Evolutionary conservation across 2,329 filamentous ascomycete species (phyloP).

Genomic region (Celoporthe dispersa): DNA sequence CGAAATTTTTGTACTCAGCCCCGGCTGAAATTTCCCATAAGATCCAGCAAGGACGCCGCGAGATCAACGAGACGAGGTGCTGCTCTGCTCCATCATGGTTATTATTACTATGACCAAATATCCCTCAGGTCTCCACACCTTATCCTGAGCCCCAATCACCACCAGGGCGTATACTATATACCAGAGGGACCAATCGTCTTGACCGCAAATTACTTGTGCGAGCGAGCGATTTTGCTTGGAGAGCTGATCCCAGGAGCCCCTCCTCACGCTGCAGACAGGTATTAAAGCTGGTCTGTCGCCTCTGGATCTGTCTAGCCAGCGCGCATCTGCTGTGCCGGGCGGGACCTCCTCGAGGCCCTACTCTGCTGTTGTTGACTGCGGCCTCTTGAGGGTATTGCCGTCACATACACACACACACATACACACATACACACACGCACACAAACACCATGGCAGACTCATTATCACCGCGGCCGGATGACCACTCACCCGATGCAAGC

Average conservation of each 20-base stretch:
- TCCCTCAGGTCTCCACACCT: slow-evolving; percentile 22
- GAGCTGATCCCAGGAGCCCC: not conserved
- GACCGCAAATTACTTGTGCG: slow-evolving; percentile 4
- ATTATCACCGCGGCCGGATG: slow-evolving; percentile 13
- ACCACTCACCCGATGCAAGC: not conserved
- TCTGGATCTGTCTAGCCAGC: slow-evolving; percentile 10
- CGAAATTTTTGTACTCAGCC: slow-evolving; percentile 16
- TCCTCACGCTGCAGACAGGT: not conserved
- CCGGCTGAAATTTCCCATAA: slow-evolving; percentile 10
- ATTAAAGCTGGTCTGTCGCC: not conserved
- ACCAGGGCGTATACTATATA: not conserved
- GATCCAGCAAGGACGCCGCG: slow-evolving; percentile 2
- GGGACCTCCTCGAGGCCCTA: slow-evolving; percentile 7
- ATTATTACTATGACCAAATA: slow-evolving; percentile 16
- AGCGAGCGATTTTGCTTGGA: not conserved
- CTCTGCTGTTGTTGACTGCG: not conserved
- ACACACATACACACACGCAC: not conserved
- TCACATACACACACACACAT: not conserved
- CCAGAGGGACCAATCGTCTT: not conserved
- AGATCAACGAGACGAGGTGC: slow-evolving; percentile 9
- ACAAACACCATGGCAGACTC: slow-evolving; percentile 11
- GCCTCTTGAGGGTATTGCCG: not conserved
- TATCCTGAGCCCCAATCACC: not conserved
- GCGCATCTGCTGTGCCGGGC: slow-evolving; percentile 19
- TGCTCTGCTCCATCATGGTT: not conserved